phyloP scores from a whole-genome alignment of 2,329 filamentous ascomycete genomes.

The Amphichorda felina region DNA sequence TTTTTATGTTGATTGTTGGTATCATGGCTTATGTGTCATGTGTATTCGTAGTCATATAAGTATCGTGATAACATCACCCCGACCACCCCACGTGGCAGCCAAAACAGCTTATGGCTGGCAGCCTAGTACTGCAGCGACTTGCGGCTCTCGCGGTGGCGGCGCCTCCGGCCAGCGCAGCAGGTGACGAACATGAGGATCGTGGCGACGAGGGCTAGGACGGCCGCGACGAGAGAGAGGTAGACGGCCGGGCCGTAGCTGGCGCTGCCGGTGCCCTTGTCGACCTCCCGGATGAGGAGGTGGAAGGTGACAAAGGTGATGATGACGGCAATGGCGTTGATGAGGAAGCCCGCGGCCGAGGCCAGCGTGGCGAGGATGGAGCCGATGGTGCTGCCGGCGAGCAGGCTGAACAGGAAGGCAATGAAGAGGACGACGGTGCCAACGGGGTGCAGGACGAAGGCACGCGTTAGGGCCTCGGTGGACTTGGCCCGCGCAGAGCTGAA shows the following conservation, averaged over 20 bases:
- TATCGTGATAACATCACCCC: too few species aligned
- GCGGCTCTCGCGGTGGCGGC: conserved; percentile 13
- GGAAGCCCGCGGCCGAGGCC: conserved; percentile 34
- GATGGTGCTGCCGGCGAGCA: conserved; percentile 14
- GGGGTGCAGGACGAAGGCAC: conserved; percentile 51
- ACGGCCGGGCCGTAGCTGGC: conserved; percentile 36
- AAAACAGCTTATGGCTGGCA: too few species aligned
- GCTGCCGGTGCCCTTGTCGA: conserved; percentile 31
- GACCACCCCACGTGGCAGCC: too few species aligned
- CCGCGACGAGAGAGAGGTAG: conserved; percentile 47
- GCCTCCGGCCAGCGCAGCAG: conserved; percentile 41
- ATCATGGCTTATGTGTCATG: too few species aligned
- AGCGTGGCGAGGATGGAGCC: conserved; percentile 39
- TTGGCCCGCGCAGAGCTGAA: conserved; percentile 29
- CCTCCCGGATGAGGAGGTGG: conserved; percentile 36
- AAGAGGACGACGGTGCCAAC: conserved; percentile 45
- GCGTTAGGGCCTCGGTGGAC: conserved; percentile 37
- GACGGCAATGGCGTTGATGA: conserved; percentile 34
- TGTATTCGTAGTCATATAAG: too few species aligned
- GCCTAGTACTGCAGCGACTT: conserved; percentile 12
- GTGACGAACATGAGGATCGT: conserved; percentile 47
- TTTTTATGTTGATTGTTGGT: too few species aligned
- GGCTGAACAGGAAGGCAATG: conserved; percentile 37
- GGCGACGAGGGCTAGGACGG: conserved; percentile 41
- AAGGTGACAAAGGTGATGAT: conserved; percentile 47